Evolutionary conservation across 2,329 filamentous ascomycete species (phyloP).

Genomic region (Hysterium pulicare): DNA sequence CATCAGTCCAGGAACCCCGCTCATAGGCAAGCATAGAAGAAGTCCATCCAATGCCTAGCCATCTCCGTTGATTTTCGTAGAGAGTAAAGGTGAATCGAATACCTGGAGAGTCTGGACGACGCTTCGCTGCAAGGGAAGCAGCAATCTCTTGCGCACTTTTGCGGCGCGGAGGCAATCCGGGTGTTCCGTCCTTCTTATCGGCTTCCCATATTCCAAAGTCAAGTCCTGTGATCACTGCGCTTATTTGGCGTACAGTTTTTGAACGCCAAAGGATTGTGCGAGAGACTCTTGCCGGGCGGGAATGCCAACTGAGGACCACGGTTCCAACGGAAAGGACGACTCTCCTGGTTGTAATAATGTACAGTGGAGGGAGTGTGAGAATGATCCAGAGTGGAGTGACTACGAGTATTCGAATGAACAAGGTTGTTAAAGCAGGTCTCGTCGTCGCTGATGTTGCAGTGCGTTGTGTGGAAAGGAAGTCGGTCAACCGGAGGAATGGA

Average conservation of each 20-base stretch:
- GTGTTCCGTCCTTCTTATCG: conserved; percentile 30
- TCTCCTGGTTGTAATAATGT: conserved; percentile 81
- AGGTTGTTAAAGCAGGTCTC: conserved; percentile 78
- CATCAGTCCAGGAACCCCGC: conserved; percentile 88
- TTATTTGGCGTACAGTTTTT: conserved; percentile 64
- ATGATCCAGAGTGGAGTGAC: conserved; percentile 85
- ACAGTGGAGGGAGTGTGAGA: conserved; percentile 76
- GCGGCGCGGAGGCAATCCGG: conserved; percentile 41
- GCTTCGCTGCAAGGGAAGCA: conserved; percentile 41
- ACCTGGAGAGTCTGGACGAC: conserved; percentile 58
- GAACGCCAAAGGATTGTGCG: conserved; percentile 91
- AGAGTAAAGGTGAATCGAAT: conserved; percentile 96
- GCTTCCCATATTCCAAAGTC: conserved; percentile 56
- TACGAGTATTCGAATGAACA: conserved; percentile 85
- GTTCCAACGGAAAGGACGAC: conserved; percentile 85
- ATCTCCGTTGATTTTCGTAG: conserved; percentile 93
- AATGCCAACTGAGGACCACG: conserved; percentile 86
- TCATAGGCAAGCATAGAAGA: conserved; percentile 88
- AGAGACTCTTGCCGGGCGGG: conserved; percentile 77
- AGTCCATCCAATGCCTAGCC: conserved; percentile 95
- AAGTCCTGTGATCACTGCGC: conserved; percentile 75
- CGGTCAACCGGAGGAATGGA: conserved; percentile 81
- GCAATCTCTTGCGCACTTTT: conserved; percentile 48
- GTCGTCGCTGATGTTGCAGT: conserved; percentile 91
- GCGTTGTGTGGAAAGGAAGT: conserved; percentile 87